Evolutionary conservation across 2,329 filamentous ascomycete genomes (phyloP), one percentile per base, ranked within the genome.

Genomic region (Ophiostoma populinum): DNA sequence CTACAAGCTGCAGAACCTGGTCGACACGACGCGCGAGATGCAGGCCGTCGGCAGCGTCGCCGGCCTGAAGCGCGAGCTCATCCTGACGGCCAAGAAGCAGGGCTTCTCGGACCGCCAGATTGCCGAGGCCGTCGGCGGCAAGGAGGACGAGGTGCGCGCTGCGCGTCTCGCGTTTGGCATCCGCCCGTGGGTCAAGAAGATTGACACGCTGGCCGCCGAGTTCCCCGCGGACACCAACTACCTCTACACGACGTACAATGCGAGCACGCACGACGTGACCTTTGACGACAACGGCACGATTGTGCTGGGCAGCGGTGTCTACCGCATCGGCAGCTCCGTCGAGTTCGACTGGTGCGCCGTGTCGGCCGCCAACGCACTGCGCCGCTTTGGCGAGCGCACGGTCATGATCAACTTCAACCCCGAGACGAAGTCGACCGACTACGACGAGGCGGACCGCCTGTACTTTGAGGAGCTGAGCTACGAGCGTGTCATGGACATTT

Each of bases 331-430:
- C 50, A 87, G 79, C 60, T 94, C 86, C 6, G 90, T 98, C 35
- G 90, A 98, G 58, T 98, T 98, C 53, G 87, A 98, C 59, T 95
- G 87, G 87, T 95, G 87, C 55, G 85, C 86, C 43, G 85, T 94
- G 42, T 90, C 85, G 50, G 80, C 85, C 43, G 86, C 85, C 9
- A 68, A 82, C 42, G 80, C 83, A 27, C 67, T 95, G 43, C 74
- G 76, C 49, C 65, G 77, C 41, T 82, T 92, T 66, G 86, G 85
- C 46, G 80, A 93, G 66, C 94, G 94, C 75, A 95, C 90, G 20
- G 75, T 93, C 39, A 92, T 95, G 82, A 90, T 98, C 51, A 95
- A 95, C 51, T 63, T 58, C 48, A 87, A 90, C 48, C 81, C 81
- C 0, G 82, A 93, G 49, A 93, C 85, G 0, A 73, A 71, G 40